Evolutionary conservation across 306 rosid species (phyloP), one percentile per base, ranked within the genome.

Genomic region (Fragaria vesca): DNA sequence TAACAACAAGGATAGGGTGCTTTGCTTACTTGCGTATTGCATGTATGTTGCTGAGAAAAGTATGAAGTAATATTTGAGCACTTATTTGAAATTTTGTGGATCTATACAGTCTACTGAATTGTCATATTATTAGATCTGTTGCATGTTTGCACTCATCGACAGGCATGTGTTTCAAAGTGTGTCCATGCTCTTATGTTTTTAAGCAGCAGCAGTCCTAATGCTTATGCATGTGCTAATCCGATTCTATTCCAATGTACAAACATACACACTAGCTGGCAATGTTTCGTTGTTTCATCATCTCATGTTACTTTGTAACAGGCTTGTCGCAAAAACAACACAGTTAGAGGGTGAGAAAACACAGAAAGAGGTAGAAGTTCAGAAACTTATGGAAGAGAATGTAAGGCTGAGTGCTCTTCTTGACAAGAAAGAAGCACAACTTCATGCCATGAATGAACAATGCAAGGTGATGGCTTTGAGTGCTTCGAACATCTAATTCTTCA

Each of bases 371-470:
- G 98, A 93, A 89, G 99, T 93, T 77, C 99, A 93, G 88, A 96
- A 91, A 79, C 97, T 96, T 10, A 91, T 96, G 99, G 89, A 93
- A 80, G 99, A 93, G 81, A 96, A 96, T 82, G 91, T 88, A 87
- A 88, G 84, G 89, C 85, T 96, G 87, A 96, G 88, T 77, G 87
- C 98, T 80, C 86, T 90, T 87, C 98, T 96, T 66, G 98, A 96
- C 94, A 96, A 96, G 91, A 96, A 96, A 86, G 99, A 93, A 88
- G 99, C 99, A 69, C 99, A 96, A 79, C 90, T 96, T 81, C 77
- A 93, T 78, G 99, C 99, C 80, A 81, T 86, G 96, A 93, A 96
- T 81, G 98, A 93, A 85, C 99, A 96, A 72, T 96, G 99, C 89
- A 96, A 96, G 87, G 90, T 96, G 82, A 93, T 96, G 99, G 99